Base-by-base conservation (phyloP, 148 eudicot species). In the Spergularia marina region DNA sequence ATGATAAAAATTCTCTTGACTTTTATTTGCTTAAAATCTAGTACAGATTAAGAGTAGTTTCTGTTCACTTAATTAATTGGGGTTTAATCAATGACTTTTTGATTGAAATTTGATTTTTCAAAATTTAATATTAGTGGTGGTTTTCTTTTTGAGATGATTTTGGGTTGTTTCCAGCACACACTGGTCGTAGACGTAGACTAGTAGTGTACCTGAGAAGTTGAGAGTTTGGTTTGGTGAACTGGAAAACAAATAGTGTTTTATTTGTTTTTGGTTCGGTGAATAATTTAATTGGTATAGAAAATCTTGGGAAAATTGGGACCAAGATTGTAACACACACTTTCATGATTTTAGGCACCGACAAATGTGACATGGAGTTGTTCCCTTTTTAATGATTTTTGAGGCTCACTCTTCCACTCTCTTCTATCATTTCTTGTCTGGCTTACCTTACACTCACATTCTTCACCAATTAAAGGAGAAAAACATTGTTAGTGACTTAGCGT, bases 271-370 rank as follows among this genome's bases (percentile, higher is more conserved):
- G 49, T 36, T 15, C 7, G 47, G 54, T 72, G 64, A 59, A 12
- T 74, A 39, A 61, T 60, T 41, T n/a, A 39, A 52, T 71, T 63
- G 49, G 66, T 17, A 67, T 17, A 73, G 68, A 74, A 79, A 79
- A 34, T 12, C 12, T n/a, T 15, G 6, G 53, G n/a, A 39, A 16
- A 53, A 52, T 74, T 68, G 83, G 80, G 70, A 76, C 83, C 73
- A 81, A 81, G 74, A 76, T 76, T 76, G 80, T 7, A 72, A 72
- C 62, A 53, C 68, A 76, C 76, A 15, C 83, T 80, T 76, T 76
- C 68, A 76, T 80, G 83, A 80, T 80, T 75, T 75, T 71, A 44
- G 63, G 56, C 73, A 72, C 80, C 83, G 83, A 81, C 83, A 76
- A 72, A 51, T 39, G 69, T 66, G 80, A 76, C 68, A 34, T 67